phyloP scores from a whole-genome alignment of 2,329 filamentous ascomycete species.

The Fusarium duplospermum region DNA sequence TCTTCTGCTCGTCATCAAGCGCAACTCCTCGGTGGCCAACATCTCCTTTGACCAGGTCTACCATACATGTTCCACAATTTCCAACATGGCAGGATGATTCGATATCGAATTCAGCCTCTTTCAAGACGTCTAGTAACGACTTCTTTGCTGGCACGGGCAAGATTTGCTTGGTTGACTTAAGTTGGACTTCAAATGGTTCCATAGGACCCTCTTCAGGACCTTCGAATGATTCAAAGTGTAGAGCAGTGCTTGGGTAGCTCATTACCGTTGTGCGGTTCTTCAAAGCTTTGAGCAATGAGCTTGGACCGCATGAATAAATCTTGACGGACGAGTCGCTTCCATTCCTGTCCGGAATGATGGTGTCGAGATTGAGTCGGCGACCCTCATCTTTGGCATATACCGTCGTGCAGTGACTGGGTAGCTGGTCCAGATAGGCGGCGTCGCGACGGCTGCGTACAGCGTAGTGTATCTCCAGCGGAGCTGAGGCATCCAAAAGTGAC shows the following conservation, averaged over 20 bases:
- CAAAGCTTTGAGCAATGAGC: constrained; percentile 6
- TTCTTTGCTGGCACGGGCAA: constrained; percentile 10
- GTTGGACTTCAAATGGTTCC: constrained; percentile 20
- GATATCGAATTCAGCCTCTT: constrained; percentile 22
- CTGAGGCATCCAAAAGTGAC: background rate
- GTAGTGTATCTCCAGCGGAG: constrained; percentile 13
- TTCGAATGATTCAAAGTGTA: constrained; percentile 28
- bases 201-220: constrained; percentile 19
- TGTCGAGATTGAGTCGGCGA: background rate
- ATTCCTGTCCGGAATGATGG: background rate
- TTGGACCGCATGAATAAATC: constrained; percentile 20
- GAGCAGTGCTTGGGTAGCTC: background rate
- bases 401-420: background rate
- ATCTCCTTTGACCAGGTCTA: constrained; percentile 19
- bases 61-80: constrained; percentile 32
- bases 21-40: constrained; percentile 29
- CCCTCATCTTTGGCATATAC: constrained; percentile 18
- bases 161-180: constrained; percentile 10
- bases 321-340: background rate
- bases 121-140: constrained; percentile 25
- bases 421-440: constrained; percentile 8
- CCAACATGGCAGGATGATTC: constrained; percentile 30
- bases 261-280: background rate
- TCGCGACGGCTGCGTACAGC: constrained; percentile 17
- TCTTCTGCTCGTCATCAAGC: constrained; percentile 28